These are phyloP conservation scores for Malassezia sympodialis DNA, from an alignment of 1,284 basidiomycete genomes.

Conservation along the genomic window DNA sequence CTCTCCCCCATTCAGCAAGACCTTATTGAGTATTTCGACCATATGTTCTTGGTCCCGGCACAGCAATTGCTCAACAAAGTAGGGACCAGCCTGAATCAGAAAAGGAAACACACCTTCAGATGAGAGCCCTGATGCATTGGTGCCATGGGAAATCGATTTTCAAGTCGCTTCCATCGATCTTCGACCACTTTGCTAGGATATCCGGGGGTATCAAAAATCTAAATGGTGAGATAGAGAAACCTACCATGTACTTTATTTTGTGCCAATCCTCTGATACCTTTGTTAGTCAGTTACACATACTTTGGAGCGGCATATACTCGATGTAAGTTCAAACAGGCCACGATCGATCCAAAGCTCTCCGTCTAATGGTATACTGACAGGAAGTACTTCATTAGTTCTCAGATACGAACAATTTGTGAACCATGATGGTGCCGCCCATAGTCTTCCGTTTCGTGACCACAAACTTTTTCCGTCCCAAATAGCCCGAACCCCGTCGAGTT, in stretches of 20 bases:
- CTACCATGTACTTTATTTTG: conserved; percentile 57
- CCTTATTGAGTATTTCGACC: conserved; percentile 54
- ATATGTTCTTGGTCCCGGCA: conserved; percentile 55
- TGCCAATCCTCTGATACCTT: conserved; percentile 54
- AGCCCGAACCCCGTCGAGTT: conserved; percentile 51
- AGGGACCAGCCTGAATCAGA: conserved; percentile 3
- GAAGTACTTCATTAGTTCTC: conserved; percentile 52
- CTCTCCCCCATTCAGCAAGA: conserved; percentile 58
- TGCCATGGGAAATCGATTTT: conserved; percentile 53
- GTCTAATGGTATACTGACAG: conserved; percentile 56
- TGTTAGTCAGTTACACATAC: conserved; percentile 24
- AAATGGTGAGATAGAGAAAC: neutral
- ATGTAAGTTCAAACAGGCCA: conserved; percentile 30
- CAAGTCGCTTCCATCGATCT: conserved; percentile 53
- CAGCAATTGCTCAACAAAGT: conserved; percentile 54
- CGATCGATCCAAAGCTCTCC: conserved; percentile 52
- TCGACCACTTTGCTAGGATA: conserved; percentile 55
- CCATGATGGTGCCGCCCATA: conserved; percentile 57
- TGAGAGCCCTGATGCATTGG: conserved; percentile 19
- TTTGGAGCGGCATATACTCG: conserved; percentile 23
- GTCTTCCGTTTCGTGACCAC: conserved; percentile 57
- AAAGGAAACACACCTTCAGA: conserved; percentile 46
- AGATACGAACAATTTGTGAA: conserved; percentile 55
- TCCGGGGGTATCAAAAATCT: conserved; percentile 63
- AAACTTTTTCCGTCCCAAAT: conserved; percentile 58